A percentile compares a stretch with the other conserved stretches of the same genome.
Conservation (phyloP, 805 yeast genomes). For the Candida bentonensis region DNA sequence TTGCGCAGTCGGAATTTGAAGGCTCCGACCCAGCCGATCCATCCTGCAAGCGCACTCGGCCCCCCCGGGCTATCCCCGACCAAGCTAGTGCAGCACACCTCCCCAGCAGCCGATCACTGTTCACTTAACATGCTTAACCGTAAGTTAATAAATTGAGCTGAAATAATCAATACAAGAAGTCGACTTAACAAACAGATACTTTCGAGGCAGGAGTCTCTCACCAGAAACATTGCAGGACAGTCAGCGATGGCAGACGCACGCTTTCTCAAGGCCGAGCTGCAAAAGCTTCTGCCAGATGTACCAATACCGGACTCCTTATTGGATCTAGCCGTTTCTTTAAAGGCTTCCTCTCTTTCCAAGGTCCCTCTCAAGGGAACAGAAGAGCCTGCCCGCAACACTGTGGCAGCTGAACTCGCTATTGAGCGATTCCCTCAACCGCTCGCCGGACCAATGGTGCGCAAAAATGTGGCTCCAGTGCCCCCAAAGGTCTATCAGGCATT, state of each 20-base stretch:
- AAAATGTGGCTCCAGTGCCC: slow-evolving; percentile 11
- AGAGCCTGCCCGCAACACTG: slow-evolving; percentile 2
- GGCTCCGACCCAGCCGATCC: too few species aligned
- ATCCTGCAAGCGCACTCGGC: too few species aligned
- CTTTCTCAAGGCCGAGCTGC: not conserved
- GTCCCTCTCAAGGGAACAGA: not conserved
- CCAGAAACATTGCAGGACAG: too few species aligned
- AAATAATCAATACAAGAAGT: too few species aligned
- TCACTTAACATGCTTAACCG: too few species aligned
- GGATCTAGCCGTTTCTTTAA: not conserved
- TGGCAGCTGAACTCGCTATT: slow-evolving; percentile 14
- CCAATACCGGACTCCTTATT: not conserved
- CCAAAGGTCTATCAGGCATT: slow-evolving; percentile 11
- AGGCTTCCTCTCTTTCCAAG: not conserved
- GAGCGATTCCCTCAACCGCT: slow-evolving; percentile 8
- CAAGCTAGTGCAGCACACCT: too few species aligned
- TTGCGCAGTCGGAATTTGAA: too few species aligned
- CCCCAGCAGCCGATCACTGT: too few species aligned
- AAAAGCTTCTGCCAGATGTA: not conserved
- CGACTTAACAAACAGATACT: too few species aligned
- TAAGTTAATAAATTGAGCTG: too few species aligned
- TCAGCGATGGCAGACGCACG: not conserved
- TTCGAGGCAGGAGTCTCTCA: too few species aligned
- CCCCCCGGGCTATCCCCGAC: too few species aligned
- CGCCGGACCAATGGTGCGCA: slow-evolving; percentile 6